Percentiles rank a stretch among this genome's conserved stretches.
Evolutionary conservation across 306 rosid species (phyloP).

Genomic region (Luffa aegyptiaca): DNA sequence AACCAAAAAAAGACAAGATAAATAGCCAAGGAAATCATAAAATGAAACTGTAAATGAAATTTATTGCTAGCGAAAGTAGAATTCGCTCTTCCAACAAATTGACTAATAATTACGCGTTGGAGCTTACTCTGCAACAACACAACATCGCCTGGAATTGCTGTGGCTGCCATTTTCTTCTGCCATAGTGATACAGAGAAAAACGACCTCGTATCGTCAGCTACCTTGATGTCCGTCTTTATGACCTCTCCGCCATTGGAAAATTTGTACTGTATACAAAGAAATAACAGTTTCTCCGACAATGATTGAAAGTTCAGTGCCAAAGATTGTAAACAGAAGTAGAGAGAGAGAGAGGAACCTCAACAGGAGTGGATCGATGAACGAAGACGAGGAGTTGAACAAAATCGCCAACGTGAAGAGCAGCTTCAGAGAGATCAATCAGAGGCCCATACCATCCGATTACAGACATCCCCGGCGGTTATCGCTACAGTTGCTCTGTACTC

Average conservation of each 20-base stretch:
- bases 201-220: conserved; percentile 68
- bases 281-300: not conserved
- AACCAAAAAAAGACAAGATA: not conserved
- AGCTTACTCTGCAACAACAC: conserved; percentile 48
- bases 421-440: conserved; percentile 47
- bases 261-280: conserved; percentile 30
- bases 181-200: conserved; percentile 58
- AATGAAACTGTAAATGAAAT: not conserved
- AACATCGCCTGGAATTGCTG: conserved; percentile 39
- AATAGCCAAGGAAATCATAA: not conserved
- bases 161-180: conserved; percentile 49
- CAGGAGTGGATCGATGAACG: conserved; percentile 51
- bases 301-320: not conserved
- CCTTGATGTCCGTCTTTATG: conserved; percentile 54
- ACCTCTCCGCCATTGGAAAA: conserved; percentile 36
- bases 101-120: not conserved
- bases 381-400: conserved; percentile 75
- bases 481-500: not conserved
- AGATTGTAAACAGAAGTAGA: not conserved
- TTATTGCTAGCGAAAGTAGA: not conserved
- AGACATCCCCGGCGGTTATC: conserved; percentile 30
- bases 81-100: not conserved
- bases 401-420: conserved; percentile 48
- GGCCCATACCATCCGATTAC: conserved; percentile 85
- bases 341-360: conserved; percentile 31